Conservation (phyloP, 257 asterid species). For the Capsicum chinense region DNA sequence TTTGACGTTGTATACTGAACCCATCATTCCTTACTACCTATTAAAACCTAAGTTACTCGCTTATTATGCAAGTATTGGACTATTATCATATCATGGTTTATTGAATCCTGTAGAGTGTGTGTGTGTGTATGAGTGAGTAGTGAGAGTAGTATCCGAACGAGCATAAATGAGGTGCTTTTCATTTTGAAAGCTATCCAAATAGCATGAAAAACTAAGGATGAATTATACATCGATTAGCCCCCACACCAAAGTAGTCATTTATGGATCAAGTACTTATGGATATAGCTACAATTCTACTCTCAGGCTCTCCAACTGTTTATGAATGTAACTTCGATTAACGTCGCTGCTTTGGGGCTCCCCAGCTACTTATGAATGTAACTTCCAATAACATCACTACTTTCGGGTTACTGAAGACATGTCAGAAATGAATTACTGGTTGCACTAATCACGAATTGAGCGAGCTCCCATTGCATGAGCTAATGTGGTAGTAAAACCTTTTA, state of each 20-base stretch:
- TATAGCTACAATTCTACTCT: background rate
- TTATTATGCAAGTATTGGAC: conserved; percentile 4
- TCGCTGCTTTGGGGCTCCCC: background rate
- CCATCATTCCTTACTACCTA: conserved; percentile 13
- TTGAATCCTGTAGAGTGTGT: background rate
- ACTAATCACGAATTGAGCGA: background rate
- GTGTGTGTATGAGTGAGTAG: background rate
- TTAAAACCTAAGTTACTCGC: background rate
- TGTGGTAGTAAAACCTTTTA: background rate
- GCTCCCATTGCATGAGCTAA: conserved; percentile 14
- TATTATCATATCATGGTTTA: background rate
- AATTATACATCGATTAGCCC: background rate
- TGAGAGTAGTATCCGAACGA: background rate
- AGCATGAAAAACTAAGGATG: background rate
- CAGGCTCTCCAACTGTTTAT: background rate
- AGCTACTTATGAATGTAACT: background rate
- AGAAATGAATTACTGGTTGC: conserved; percentile 6
- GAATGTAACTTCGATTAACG: background rate
- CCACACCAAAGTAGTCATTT: background rate
- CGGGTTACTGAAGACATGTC: background rate
- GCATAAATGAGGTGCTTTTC: background rate
- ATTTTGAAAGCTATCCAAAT: background rate
- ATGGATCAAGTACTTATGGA: conserved; percentile 1
- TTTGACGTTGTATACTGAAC: conserved; percentile 28
- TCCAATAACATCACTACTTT: background rate